A percentile compares a stretch with the other conserved stretches of the same genome.
phyloP scores from a whole-genome alignment of 2,329 filamentous ascomycete species.

The Orbilia ellipsospora region DNA sequence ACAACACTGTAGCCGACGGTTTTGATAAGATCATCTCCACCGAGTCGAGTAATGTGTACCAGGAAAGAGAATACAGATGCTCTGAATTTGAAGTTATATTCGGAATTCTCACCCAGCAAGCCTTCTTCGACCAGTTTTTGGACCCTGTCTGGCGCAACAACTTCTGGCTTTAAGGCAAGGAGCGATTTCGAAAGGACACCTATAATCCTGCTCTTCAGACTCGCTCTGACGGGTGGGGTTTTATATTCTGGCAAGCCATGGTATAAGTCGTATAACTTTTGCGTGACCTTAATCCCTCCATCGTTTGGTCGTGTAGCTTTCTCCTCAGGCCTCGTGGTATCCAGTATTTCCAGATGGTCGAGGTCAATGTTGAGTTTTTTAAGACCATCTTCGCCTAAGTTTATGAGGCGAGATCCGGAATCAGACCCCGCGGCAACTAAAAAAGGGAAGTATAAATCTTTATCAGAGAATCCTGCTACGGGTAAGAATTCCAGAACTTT shows the following conservation, averaged over 20 bases:
- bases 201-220: constrained; percentile 82
- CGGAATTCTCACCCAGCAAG: constrained; percentile 40
- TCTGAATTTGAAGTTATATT: constrained; percentile 54
- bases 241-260: constrained; percentile 68
- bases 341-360: constrained; percentile 36
- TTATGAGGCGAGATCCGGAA: constrained; percentile 80
- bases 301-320: constrained; percentile 28
- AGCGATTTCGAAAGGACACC: constrained; percentile 78
- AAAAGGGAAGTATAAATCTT: constrained; percentile 84
- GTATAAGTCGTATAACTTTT: constrained; percentile 78
- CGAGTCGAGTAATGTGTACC: constrained; percentile 39
- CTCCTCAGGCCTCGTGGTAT: constrained; percentile 22
- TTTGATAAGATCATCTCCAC: constrained; percentile 29
- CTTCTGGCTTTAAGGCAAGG: constrained; percentile 43
- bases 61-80: constrained; percentile 45
- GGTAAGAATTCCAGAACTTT: constrained; percentile 77
- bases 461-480: constrained; percentile 85
- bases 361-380: constrained; percentile 66
- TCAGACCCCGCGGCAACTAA: constrained; percentile 81
- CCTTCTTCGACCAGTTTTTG: constrained; percentile 45
- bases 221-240: constrained; percentile 69
- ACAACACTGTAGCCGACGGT: constrained; percentile 42
- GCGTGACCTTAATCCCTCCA: constrained; percentile 66
- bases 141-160: constrained; percentile 21
- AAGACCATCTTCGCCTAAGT: constrained; percentile 87